Evolutionary conservation across 208 protist species (phyloP).

Genomic region (Tritrichomonas foetus): DNA sequence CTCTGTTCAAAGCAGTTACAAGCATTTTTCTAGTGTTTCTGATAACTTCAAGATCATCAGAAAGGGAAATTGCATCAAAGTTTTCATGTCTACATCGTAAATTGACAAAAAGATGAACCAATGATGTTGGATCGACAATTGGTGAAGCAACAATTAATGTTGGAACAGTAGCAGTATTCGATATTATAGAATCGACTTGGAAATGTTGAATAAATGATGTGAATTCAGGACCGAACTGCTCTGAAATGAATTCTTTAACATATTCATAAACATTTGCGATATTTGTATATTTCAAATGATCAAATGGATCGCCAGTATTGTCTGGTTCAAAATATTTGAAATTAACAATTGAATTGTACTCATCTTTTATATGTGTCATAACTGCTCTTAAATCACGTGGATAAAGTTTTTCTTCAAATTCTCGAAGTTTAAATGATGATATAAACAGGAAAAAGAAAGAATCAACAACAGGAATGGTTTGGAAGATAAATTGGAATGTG

Average conservation of each 20-base stretch:
- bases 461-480: neutral
- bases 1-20: neutral
- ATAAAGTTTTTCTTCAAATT: neutral
- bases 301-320: neutral
- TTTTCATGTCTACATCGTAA: neutral
- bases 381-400: neutral
- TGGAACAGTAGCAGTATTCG: neutral
- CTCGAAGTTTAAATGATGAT: neutral
- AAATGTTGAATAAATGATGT: neutral
- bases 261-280: neutral
- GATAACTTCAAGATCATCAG: neutral
- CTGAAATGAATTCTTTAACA: neutral
- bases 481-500: slow-evolving; percentile 25
- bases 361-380: neutral
- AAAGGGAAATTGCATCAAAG: neutral
- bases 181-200: slow-evolving; percentile 23
- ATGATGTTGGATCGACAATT: neutral
- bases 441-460: slow-evolving; percentile 21
- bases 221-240: neutral
- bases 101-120: neutral
- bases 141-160: neutral
- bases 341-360: neutral
- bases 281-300: neutral
- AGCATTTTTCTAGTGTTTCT: neutral
- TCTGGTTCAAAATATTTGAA: neutral